Base-by-base conservation (phyloP, 1,284 basidiomycete species). In the Gomphus bonarii region DNA sequence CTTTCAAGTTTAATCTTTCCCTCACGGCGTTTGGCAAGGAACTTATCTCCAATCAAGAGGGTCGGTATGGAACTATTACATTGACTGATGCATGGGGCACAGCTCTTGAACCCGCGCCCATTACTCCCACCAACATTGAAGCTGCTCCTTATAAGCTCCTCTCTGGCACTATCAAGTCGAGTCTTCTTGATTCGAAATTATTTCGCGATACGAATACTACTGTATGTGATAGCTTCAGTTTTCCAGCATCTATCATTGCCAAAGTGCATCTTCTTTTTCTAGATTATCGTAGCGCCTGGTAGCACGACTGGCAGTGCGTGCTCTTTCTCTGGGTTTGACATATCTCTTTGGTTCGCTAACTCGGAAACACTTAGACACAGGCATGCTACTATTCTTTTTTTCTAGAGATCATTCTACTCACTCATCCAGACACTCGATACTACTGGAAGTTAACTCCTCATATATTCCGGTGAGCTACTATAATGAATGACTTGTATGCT, bases 61-160 rank as follows among this genome's bases (percentile, higher is more conserved):
- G 65, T 70, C 59, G 65, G 25, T 70, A 68, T 42, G 74, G 76
- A 1, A 68, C 66, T 12, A 60, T 69, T 47, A 63, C 72, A 14
- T 70, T 77, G 11, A 65, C 67, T 18, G 70, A 77, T 53, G 72
- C 75, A 1, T 75, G 69, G 58, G 69, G 68, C 7, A 68, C 69
- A 1, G 71, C 71, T n/a, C 68, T 80, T 10, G 75, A 82, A 55
- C 79, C 82, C 7, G 76, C 82, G 3, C 80, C 81, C 0, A 67
- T 75, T 7, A 76, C 81, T 1, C 77, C 81, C 0, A 71, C 68
- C 2, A 65, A 68, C 16, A 65, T 65, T 3, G 67, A 73, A 18
- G 68, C 70, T n/a, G 68, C 67, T 9, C 70, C 75, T 7, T 84
- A 74, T 65, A 64, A 68, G 22, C 59, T 82, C 11, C 68, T 82